phyloP scores from a whole-genome alignment of 139 green algal species.

The Choricystis sp. region DNA sequence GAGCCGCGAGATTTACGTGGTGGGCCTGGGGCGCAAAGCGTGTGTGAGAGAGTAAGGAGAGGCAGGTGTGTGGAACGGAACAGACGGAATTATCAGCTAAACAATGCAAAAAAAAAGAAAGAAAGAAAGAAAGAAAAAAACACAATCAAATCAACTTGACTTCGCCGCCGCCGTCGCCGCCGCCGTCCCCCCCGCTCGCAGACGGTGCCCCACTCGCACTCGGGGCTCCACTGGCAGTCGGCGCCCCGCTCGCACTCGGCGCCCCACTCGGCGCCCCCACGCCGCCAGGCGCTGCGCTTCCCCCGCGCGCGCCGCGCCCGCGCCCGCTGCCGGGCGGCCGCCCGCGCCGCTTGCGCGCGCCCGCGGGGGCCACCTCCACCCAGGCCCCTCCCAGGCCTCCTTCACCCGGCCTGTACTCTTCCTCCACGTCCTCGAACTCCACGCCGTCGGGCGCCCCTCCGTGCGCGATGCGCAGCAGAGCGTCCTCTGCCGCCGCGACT shows the following conservation, averaged over 20 bases:
- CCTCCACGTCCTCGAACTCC: slow-evolving; percentile 42
- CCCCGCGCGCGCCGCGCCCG: too few relatives aligned
- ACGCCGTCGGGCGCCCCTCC: slow-evolving; percentile 29
- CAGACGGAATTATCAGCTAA: neutral
- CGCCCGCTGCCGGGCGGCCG: neutral
- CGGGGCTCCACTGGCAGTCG: too few relatives aligned
- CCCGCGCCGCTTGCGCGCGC: too few relatives aligned
- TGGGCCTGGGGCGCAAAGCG: too few relatives aligned
- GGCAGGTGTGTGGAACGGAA: neutral
- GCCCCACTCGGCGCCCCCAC: neutral
- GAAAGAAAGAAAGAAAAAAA: neutral
- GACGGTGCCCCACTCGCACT: neutral
- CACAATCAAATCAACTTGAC: neutral
- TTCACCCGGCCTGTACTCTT: slow-evolving; percentile 36
- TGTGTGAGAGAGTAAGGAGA: too few relatives aligned
- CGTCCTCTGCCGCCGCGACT: slow-evolving; percentile 18
- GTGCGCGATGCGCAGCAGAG: slow-evolving; percentile 25
- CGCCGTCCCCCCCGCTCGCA: too few relatives aligned
- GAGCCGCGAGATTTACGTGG: too few relatives aligned
- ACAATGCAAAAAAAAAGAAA: neutral
- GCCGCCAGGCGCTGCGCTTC: neutral
- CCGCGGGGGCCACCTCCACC: too few relatives aligned
- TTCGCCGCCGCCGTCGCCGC: neutral
- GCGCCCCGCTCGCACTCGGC: neutral
- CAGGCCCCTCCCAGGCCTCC: too few relatives aligned